phyloP scores from a whole-genome alignment of 495 filamentous ascomycete species.

The Schizothecium vesticola region DNA sequence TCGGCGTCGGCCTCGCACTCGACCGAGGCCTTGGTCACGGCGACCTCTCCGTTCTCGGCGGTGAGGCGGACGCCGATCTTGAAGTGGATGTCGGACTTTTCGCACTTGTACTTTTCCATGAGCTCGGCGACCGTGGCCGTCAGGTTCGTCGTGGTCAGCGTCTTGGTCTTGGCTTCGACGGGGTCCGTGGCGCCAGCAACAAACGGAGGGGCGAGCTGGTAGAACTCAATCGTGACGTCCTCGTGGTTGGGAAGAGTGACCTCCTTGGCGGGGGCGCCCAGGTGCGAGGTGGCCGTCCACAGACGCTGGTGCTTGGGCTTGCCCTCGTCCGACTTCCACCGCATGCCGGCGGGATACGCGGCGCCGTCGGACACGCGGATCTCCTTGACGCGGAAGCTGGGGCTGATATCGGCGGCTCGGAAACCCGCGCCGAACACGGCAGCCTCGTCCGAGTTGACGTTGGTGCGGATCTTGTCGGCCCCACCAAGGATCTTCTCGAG shows the following conservation, averaged over 20 bases:
- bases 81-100: slow-evolving; percentile 67
- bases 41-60: slow-evolving; percentile 73
- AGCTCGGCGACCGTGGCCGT: slow-evolving; percentile 74
- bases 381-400: slow-evolving; percentile 95
- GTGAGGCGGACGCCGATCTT: slow-evolving; percentile 71
- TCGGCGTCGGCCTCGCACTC: slow-evolving; percentile 76
- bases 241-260: slow-evolving; percentile 79
- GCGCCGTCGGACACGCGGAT: slow-evolving; percentile 74
- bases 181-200: slow-evolving; percentile 34
- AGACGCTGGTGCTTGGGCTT: slow-evolving; percentile 56
- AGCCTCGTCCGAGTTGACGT: slow-evolving; percentile 95
- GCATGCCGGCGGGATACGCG: slow-evolving; percentile 64
- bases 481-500: slow-evolving; percentile 71
- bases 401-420: slow-evolving; percentile 83
- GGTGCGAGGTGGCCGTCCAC: slow-evolving; percentile 70
- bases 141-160: slow-evolving; percentile 71
- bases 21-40: slow-evolving; percentile 66
- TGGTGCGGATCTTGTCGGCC: slow-evolving; percentile 75
- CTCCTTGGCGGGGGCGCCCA: slow-evolving; percentile 73
- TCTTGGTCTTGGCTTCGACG: slow-evolving; percentile 45
- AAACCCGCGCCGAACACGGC: slow-evolving; percentile 97
- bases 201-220: slow-evolving; percentile 47
- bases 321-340: slow-evolving; percentile 66
- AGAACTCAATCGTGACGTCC: slow-evolving; percentile 78
- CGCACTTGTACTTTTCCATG: slow-evolving; percentile 69